Base-by-base conservation (phyloP, 2,329 filamentous ascomycete genomes). In the Penicillium nordicum region DNA sequence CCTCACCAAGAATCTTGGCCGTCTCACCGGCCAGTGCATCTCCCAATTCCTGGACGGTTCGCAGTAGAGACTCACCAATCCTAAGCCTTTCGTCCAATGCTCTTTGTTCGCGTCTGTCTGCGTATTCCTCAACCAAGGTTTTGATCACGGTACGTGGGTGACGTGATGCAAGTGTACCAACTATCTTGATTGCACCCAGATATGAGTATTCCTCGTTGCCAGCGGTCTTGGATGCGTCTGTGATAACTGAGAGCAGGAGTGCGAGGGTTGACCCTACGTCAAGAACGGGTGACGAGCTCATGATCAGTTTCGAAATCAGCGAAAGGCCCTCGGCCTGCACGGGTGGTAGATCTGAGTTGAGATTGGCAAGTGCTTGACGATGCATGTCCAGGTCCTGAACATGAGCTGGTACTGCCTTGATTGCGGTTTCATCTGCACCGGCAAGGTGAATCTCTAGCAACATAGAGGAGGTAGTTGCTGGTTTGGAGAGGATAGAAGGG, bases 311-410 rank as follows among this genome's bases (percentile, higher is more conserved):
- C 5, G 73, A 74, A 3, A 78, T 61, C 3, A 76, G 63, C 1
- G 73, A 73, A 41, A 78, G 74, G 16, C 76, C 76, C 57, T 78
- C 75, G 29, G 73, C 76, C 58, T 78, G 75, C 1, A 78, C 71
- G 0, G 76, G 76, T 5, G 73, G 72, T 12, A 77, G 63, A 14
- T 72, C 62, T 3, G 75, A 77, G 36, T 69, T 72, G 40, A 78
- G 68, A 53, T 74, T 72, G 23, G 63, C 63, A n/a, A 78, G 57
- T 14, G 74, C 76, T 55, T 74, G 73, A 30, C 73, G 73, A 55
- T 78, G 74, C 3, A 61, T 72, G 44, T 76, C 71, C 43, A 76
- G 69, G 48, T 77, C 76, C 3, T 68, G 66, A 9, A 68, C 58
- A 38, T 72, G 67, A n/a, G 64, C 47, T 10, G 63, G 61, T 18